phyloP scores from a whole-genome alignment of 139 green algal genomes.

The Chlamydomonas sp. region DNA sequence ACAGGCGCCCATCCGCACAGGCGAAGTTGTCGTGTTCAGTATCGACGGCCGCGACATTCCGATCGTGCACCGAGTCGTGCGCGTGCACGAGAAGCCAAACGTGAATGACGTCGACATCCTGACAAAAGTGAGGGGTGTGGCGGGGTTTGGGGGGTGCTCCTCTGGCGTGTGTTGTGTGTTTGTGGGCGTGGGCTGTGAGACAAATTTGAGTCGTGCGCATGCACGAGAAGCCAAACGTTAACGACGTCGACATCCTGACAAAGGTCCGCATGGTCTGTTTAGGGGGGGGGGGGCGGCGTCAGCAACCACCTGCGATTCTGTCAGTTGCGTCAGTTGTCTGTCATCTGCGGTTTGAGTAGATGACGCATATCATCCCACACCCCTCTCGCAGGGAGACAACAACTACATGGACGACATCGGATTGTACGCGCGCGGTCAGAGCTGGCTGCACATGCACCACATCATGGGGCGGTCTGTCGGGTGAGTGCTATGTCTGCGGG shows the following conservation, averaged over 20 bases:
- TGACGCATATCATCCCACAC: neutral
- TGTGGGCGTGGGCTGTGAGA: too few species aligned
- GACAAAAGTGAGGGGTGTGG: conserved; percentile 85
- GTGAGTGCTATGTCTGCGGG: conserved; percentile 59
- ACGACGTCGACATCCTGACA: conserved; percentile 77
- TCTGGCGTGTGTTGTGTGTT: too few species aligned
- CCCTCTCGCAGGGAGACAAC: conserved; percentile 64
- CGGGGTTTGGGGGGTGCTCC: too few species aligned
- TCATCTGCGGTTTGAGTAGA: too few species aligned
- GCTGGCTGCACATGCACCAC: conserved; percentile 85
- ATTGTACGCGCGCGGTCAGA: conserved; percentile 80
- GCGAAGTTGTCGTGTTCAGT: conserved; percentile 93
- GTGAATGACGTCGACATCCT: conserved; percentile 66
- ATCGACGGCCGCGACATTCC: conserved; percentile 85
- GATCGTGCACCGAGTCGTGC: conserved; percentile 93
- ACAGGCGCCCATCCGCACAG: conserved; percentile 53
- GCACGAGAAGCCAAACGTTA: conserved; percentile 47
- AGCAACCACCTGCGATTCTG: too few species aligned
- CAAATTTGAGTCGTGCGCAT: conserved; percentile 86
- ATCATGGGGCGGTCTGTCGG: conserved; percentile 91
- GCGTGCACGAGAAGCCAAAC: conserved; percentile 62
- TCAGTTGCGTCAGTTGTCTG: too few species aligned
- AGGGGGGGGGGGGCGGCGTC: too few species aligned
- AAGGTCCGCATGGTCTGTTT: too few species aligned
- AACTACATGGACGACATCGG: conserved; percentile 85